These are phyloP conservation scores for Colletotrichum sp. DNA, from an alignment of 2,329 filamentous ascomycete genomes.

Conservation along the genomic window DNA sequence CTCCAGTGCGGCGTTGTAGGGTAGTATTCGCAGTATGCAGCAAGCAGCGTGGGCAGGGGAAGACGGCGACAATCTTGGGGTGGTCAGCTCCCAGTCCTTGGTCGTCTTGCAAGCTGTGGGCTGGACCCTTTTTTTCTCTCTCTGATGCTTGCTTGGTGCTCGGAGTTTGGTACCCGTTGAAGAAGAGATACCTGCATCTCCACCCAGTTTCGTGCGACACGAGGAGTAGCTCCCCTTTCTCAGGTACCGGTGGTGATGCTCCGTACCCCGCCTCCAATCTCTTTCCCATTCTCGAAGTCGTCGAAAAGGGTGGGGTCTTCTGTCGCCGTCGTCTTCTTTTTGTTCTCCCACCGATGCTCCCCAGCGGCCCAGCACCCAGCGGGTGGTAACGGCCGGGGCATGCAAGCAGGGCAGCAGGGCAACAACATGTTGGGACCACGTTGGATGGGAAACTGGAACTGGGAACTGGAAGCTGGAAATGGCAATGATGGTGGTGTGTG, in stretches of 20 bases:
- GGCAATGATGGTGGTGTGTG: not conserved
- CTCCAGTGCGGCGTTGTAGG: not conserved
- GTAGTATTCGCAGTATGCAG: not conserved
- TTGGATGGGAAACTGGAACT: not conserved
- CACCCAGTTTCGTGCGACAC: not conserved
- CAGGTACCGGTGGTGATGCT: not conserved
- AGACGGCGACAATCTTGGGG: not conserved
- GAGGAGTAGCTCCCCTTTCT: not conserved
- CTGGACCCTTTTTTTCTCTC: slow-evolving; percentile 5
- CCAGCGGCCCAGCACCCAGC: slow-evolving; percentile 8
- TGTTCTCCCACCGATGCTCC: not conserved
- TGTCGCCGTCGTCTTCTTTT: not conserved
- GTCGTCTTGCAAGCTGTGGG: not conserved
- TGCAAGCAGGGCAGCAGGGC: not conserved
- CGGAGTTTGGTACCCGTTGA: not conserved
- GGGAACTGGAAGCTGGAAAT: not conserved
- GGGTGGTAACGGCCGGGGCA: not conserved
- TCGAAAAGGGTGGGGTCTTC: not conserved
- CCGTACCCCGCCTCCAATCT: slow-evolving; percentile 17
- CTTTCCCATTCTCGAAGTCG: slow-evolving; percentile 17
- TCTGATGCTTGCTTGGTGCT: not conserved
- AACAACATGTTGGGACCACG: not conserved
- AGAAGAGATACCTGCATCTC: not conserved
- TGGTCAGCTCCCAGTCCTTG: not conserved
- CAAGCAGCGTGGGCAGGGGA: not conserved